These are phyloP conservation scores for Fomitiporia mediterranea DNA, from an alignment of 1,284 basidiomycete species.

Conservation along the genomic window DNA sequence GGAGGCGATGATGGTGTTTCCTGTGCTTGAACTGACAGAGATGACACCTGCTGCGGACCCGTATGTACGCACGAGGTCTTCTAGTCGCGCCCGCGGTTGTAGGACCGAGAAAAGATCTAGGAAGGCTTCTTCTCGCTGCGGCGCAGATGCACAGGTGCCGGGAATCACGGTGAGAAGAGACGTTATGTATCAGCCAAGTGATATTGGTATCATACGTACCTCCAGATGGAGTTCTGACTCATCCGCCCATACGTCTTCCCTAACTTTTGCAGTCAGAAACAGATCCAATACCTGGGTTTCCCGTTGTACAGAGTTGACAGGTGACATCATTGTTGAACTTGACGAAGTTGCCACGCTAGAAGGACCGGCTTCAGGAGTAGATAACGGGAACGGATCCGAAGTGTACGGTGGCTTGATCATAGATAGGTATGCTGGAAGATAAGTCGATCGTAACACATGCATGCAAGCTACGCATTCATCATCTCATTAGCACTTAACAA, in stretches of 20 bases:
- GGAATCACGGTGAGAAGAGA: not conserved
- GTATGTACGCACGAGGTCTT: conserved; percentile 62
- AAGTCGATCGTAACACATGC: conserved; percentile 71
- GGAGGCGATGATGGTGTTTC: conserved; percentile 11
- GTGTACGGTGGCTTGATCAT: conserved; percentile 62
- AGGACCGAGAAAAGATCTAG: conserved; percentile 70
- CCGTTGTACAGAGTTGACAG: conserved; percentile 42
- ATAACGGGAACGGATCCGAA: conserved; percentile 68
- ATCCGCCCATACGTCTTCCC: conserved; percentile 68
- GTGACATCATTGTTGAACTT: conserved; percentile 24
- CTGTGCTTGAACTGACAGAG: conserved; percentile 26
- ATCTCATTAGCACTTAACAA: not conserved
- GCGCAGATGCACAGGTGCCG: not conserved
- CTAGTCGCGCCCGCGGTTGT: conserved; percentile 65
- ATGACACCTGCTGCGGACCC: conserved; percentile 55
- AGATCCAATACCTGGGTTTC: conserved; percentile 70
- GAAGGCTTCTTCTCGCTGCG: conserved; percentile 56
- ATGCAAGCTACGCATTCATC: conserved; percentile 53
- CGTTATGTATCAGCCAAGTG: not conserved
- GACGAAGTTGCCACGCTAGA: conserved; percentile 24
- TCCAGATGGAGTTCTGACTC: conserved; percentile 68
- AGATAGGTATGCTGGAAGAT: conserved; percentile 58
- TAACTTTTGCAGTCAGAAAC: conserved; percentile 72
- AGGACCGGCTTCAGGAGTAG: conserved; percentile 25
- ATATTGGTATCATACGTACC: not conserved